Conservation (phyloP, 2,329 filamentous ascomycete genomes). For the Colletotrichum magnum region DNA sequence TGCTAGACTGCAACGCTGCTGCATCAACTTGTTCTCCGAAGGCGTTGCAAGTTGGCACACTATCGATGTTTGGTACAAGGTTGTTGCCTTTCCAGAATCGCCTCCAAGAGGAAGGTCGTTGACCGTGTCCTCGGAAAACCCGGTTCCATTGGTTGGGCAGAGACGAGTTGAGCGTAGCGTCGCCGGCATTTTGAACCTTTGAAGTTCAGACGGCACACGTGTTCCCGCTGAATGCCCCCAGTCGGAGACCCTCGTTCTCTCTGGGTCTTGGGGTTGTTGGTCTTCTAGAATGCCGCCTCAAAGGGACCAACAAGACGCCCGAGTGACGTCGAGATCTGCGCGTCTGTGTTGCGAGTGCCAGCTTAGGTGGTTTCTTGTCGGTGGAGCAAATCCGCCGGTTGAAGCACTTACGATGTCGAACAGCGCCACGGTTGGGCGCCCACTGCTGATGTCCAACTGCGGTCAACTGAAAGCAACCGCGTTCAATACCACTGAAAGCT, state of each 20-base stretch:
- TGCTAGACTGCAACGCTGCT: not conserved
- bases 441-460: not conserved
- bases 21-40: slow-evolving; percentile 1
- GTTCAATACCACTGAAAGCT: no score
- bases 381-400: not conserved
- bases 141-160: not conserved
- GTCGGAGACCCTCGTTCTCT: not conserved
- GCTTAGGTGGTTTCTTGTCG: not conserved
- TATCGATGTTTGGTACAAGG: no score
- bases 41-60: not conserved
- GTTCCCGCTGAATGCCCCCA: not conserved
- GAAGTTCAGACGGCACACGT: not conserved
- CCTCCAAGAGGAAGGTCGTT: not conserved
- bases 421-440: no score
- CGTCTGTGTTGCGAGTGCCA: not conserved
- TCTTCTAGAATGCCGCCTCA: not conserved
- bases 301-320: no score
- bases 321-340: not conserved
- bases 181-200: no score
- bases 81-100: not conserved
- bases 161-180: no score
- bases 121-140: not conserved
- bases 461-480: not conserved
- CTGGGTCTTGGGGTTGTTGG: not conserved
- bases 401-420: not conserved